Evolutionary conservation across 495 filamentous ascomycete species (phyloP), one percentile per base, ranked within the genome.

Genomic region (Talaromyces adpressus): DNA sequence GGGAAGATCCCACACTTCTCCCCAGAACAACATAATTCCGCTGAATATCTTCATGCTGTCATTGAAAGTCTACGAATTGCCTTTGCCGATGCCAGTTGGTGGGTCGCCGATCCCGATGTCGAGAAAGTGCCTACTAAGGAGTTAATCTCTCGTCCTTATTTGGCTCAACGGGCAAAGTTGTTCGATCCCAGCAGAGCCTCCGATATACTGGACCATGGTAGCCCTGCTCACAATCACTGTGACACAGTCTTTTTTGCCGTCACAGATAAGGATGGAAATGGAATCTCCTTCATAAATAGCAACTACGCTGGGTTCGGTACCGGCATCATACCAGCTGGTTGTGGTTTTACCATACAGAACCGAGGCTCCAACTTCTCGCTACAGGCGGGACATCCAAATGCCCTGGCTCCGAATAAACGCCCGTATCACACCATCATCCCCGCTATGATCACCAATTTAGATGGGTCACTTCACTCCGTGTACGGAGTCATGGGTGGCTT

Each of bases 391-490:
- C 91, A 95, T 70, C 91, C 93, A 1, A 97, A 98, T 67, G 82
- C 77, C 9, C 77, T 93, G 36, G 91, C 84, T 3, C 91, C 92
- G 1, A 72, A 83, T n/a, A 98, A 98, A 77, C 74, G 94, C 18
- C 95, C 94, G 0, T 98, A 97, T 72, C 95, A 98, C 71, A 98
- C 94, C 61, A 98, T 98, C 74, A 98, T 98, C 69, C 93, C 94
- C 0, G 93, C 90, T 0, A 82, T 97, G 72, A 84, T 94, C 54
- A 98, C 94, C 3, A 89, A 92, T 64, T 69, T 84, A 1, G 91
- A 93, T 66, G 82, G 82, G 20, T 85, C 79, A 18, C 74, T 98
- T 63, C 89, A 97, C 70, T 86, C 84, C 45, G 91, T 96, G 0
- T 96, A 91, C 66, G 95, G 94, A 54, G 92, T 97, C 57, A 98